Conservation (phyloP, 2,329 filamentous ascomycete species). For the Elsinoe perseae region DNA sequence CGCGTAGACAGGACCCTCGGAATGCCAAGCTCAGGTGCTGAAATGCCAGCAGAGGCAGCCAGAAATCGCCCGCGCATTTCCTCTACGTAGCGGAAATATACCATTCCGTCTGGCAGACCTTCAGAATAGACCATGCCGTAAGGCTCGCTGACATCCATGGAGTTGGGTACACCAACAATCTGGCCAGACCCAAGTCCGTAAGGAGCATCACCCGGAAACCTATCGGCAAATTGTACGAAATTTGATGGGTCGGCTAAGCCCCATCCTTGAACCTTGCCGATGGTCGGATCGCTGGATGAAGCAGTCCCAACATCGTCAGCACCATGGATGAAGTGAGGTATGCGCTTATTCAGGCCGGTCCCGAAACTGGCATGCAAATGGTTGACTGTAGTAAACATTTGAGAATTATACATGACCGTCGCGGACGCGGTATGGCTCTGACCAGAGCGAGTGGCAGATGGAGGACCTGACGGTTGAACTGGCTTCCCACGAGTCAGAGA, state of each 20-base stretch:
- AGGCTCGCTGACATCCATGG: slow-evolving; percentile 82
- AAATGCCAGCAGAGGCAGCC: slow-evolving; percentile 51
- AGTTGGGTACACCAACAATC: slow-evolving; percentile 66
- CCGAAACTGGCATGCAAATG: slow-evolving; percentile 72
- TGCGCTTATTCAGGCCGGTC: slow-evolving; percentile 57
- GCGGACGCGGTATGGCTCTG: slow-evolving; percentile 61
- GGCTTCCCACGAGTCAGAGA: slow-evolving; percentile 79
- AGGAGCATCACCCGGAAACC: slow-evolving; percentile 62
- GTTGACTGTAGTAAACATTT: slow-evolving; percentile 69
- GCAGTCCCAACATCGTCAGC: slow-evolving; percentile 68
- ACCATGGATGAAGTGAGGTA: slow-evolving; percentile 75
- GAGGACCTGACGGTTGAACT: slow-evolving; percentile 43
- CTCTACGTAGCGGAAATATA: slow-evolving; percentile 65
- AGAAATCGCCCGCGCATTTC: slow-evolving; percentile 74
- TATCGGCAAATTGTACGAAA: slow-evolving; percentile 70
- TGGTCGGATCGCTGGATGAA: slow-evolving; percentile 73
- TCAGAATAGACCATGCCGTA: slow-evolving; percentile 81
- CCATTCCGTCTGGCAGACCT: slow-evolving; percentile 73
- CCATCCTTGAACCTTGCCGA: slow-evolving; percentile 72
- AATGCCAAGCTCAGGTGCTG: slow-evolving; percentile 62
- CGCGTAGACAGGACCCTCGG: slow-evolving; percentile 63
- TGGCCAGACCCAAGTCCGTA: slow-evolving; percentile 75
- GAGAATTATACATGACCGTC: slow-evolving; percentile 77
- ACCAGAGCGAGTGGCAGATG: slow-evolving; percentile 46
- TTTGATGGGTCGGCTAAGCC: slow-evolving; percentile 67